Percentiles rank a stretch among this genome's conserved stretches.
phyloP scores from a whole-genome alignment of 2,329 filamentous ascomycete genomes.

The Teratosphaeria gauchensis region DNA sequence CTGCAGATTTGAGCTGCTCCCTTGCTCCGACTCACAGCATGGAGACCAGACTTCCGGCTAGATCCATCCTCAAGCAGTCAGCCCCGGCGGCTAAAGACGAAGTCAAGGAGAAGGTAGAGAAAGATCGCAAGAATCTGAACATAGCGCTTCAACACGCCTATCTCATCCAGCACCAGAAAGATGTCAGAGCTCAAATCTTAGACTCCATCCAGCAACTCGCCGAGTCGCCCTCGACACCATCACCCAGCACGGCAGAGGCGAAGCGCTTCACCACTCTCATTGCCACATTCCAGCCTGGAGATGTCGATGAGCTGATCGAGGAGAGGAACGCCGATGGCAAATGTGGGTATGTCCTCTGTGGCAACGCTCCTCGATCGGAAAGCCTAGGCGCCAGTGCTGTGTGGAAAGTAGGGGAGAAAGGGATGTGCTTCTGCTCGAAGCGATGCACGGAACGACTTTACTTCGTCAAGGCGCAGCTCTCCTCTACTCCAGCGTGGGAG shows the following conservation, averaged over 20 bases:
- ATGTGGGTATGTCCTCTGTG: constrained; percentile 80
- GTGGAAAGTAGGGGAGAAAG: constrained; percentile 59
- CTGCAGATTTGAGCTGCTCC: no score
- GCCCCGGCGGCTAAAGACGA: constrained; percentile 13
- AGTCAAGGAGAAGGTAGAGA: constrained; percentile 21
- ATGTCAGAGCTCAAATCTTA: constrained; percentile 64
- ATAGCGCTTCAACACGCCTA: constrained; percentile 74
- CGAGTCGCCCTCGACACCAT: constrained; percentile 47
- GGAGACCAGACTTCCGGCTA: constrained; percentile 26
- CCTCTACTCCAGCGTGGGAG: constrained; percentile 77
- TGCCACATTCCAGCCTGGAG: constrained; percentile 67
- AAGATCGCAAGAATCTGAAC: constrained; percentile 40
- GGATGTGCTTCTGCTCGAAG: constrained; percentile 81
- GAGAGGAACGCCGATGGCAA: constrained; percentile 76
- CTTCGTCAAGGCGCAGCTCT: constrained; percentile 82
- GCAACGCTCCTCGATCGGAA: constrained; percentile 44
- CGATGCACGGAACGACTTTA: constrained; percentile 69
- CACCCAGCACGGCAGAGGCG: constrained; percentile 48
- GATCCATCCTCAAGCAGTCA: constrained; percentile 39
- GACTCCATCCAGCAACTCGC: constrained; percentile 62
- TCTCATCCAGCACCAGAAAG: constrained; percentile 72
- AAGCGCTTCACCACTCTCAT: constrained; percentile 57
- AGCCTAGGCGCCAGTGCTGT: constrained; percentile 45
- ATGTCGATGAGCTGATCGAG: constrained; percentile 80
- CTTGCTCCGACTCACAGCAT: constrained; percentile 4